These are phyloP conservation scores for Naganishia kalamii DNA, from an alignment of 768 basidiomycete genomes.

Conservation along the genomic window DNA sequence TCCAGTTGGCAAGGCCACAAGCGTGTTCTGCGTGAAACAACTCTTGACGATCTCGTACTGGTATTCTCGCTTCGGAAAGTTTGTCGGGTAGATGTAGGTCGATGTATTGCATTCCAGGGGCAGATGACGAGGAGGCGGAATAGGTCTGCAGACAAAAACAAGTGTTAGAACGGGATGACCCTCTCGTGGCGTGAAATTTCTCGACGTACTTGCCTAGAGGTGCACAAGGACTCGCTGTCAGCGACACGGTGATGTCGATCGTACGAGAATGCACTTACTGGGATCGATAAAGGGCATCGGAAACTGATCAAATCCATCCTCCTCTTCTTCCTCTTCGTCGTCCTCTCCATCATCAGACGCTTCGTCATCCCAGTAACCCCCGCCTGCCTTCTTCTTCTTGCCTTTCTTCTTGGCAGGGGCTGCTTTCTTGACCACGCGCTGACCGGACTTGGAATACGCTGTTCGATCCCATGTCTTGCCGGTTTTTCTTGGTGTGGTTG, in stretches of 20 bases:
- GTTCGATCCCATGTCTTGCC: conserved; percentile 86
- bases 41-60: conserved; percentile 86
- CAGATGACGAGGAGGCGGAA: conserved; percentile 37
- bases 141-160: conserved; percentile 18
- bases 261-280: conserved; percentile 51
- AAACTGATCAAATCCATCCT: conserved; percentile 68
- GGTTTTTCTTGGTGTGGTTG: conserved; percentile 29
- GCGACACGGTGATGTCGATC: neutral
- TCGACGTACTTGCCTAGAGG: conserved; percentile 3
- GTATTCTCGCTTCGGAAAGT: conserved; percentile 80
- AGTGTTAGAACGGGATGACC: neutral
- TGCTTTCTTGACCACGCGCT: conserved; percentile 40
- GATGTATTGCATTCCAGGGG: conserved; percentile 46
- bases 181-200: neutral
- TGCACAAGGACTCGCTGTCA: neutral
- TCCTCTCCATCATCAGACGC: conserved; percentile 52
- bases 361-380: conserved; percentile 11
- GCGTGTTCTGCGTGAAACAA: conserved; percentile 82
- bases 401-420: conserved; percentile 33
- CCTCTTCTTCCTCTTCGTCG: conserved; percentile 38
- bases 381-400: conserved; percentile 16
- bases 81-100: conserved; percentile 88
- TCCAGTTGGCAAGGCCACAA: conserved; percentile 91
- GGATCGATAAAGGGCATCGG: conserved; percentile 66
- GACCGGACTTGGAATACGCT: conserved; percentile 72